A percentile compares a stretch with the other conserved stretches of the same genome.
These are phyloP conservation scores for Aphanomyces stellatus DNA, from an alignment of 352 stramenopile genomes.

Conservation along the genomic window DNA sequence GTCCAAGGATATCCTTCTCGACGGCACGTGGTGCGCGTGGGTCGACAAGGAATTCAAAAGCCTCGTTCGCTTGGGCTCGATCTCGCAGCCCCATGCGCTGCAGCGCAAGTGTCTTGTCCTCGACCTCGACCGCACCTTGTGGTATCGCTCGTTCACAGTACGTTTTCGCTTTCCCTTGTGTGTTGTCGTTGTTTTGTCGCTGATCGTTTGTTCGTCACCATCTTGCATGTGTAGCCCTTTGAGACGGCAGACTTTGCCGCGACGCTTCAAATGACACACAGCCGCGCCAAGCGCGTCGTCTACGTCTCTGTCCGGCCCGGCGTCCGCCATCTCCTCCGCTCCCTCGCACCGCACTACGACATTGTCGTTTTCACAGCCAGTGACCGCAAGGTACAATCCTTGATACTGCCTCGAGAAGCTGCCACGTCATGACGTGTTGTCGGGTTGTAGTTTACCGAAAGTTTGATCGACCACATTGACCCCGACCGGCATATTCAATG, in stretches of 20 bases:
- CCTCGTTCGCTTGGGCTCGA: not conserved
- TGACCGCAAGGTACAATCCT: not conserved
- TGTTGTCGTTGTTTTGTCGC: not conserved
- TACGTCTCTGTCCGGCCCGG: slow-evolving; percentile 15
- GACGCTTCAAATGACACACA: slow-evolving; percentile 1
- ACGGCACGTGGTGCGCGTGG: not conserved
- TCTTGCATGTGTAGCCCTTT: slow-evolving; percentile 10
- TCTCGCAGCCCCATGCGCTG: not conserved
- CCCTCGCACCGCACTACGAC: slow-evolving; percentile 1
- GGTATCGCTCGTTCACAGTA: slow-evolving; percentile 18
- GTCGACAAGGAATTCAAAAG: slow-evolving; percentile 8
- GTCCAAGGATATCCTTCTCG: not conserved
- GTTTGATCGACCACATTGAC: slow-evolving; percentile 8
- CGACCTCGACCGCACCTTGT: slow-evolving; percentile 14
- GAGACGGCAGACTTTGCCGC: not conserved
- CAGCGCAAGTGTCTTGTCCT: slow-evolving; percentile 14
- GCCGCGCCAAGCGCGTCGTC: not conserved
- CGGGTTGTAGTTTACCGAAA: slow-evolving; percentile 16
- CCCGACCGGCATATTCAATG: slow-evolving; percentile 6
- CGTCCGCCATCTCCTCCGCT: not conserved
- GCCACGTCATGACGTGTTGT: too few species aligned
- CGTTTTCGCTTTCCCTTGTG: too few species aligned
- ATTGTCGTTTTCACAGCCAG: slow-evolving; percentile 19
- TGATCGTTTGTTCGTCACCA: not conserved
- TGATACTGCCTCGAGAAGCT: not conserved